Percentiles rank a stretch among this genome's conserved stretches.
Evolutionary conservation across 2,329 filamentous ascomycete species (phyloP).

Genomic region (Pseudocercospora vitis): DNA sequence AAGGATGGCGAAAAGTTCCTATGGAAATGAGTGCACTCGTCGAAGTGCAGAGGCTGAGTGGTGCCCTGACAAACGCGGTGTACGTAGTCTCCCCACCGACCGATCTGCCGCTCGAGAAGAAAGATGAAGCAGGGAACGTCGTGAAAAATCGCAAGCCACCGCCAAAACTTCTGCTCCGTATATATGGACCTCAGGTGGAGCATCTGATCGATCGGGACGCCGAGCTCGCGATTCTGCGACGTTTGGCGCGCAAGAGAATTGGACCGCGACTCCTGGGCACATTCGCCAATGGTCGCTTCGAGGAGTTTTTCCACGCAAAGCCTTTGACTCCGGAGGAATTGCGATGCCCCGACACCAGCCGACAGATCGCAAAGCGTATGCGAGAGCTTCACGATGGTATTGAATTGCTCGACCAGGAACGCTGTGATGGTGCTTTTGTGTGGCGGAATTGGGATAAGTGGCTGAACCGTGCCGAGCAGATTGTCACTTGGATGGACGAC

Average conservation of each 20-base stretch:
- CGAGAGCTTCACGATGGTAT: conserved; percentile 92
- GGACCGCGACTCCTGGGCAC: conserved; percentile 87
- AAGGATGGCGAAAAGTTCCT: conserved; percentile 85
- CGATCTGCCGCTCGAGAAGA: conserved; percentile 50
- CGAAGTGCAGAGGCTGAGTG: conserved; percentile 74
- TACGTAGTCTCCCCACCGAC: conserved; percentile 87
- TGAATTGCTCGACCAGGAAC: conserved; percentile 76
- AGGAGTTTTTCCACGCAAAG: conserved; percentile 85
- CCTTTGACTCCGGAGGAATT: conserved; percentile 76
- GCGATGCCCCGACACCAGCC: conserved; percentile 77
- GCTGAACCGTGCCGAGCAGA: conserved; percentile 67
- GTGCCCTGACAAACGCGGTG: conserved; percentile 92
- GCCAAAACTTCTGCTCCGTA: conserved; percentile 78
- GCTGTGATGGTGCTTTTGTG: conserved; percentile 74
- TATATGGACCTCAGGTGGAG: conserved; percentile 93
- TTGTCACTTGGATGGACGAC: conserved; percentile 59
- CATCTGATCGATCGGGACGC: conserved; percentile 92
- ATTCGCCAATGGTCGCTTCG: conserved; percentile 92
- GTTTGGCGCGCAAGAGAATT: conserved; percentile 87
- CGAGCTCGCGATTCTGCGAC: conserved; percentile 80
- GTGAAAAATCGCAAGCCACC: conserved; percentile 46
- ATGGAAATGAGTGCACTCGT: conserved; percentile 68
- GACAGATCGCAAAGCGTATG: conserved; percentile 96
- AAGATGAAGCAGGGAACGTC: conserved; percentile 40
- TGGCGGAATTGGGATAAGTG: conserved; percentile 96